A percentile compares a stretch with the other conserved stretches of the same genome.
These are phyloP conservation scores for Pseudomonodictys pantanalensis DNA, from an alignment of 495 filamentous ascomycete genomes.

Conservation along the genomic window DNA sequence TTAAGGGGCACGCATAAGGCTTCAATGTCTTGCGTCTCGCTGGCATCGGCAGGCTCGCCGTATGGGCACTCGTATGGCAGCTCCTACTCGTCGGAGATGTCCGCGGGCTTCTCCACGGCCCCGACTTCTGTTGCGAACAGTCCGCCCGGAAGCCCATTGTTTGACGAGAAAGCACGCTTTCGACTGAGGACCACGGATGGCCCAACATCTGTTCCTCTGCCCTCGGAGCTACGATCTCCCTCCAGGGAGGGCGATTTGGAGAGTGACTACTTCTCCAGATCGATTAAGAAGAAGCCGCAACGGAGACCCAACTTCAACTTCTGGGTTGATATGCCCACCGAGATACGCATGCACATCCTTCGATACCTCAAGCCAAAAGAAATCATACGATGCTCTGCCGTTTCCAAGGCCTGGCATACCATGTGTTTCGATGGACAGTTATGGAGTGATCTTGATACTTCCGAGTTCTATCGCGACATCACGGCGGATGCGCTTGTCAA, in stretches of 20 bases:
- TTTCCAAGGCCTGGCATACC: constrained; percentile 76
- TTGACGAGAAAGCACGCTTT: constrained; percentile 49
- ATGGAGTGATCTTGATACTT: constrained; percentile 80
- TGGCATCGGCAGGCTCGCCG: constrained; percentile 60
- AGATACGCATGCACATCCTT: constrained; percentile 77
- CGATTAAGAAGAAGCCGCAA: constrained; percentile 37
- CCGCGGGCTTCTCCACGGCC: constrained; percentile 61
- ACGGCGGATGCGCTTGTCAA: constrained; percentile 77
- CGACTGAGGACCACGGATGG: constrained; percentile 48
- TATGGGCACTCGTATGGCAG: constrained; percentile 50
- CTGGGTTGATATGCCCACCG: constrained; percentile 76
- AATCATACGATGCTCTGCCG: constrained; percentile 73
- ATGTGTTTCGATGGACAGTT: constrained; percentile 95
- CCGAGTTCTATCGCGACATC: constrained; percentile 83
- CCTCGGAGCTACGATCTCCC: constrained; percentile 57
- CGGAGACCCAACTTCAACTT: constrained; percentile 61
- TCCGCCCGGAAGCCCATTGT: constrained; percentile 44
- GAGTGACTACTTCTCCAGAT: constrained; percentile 50
- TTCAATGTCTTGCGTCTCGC: constrained; percentile 83
- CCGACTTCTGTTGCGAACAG: constrained; percentile 59
- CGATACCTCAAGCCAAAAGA: constrained; percentile 74
- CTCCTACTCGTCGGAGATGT: constrained; percentile 59
- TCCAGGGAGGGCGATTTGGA: constrained; percentile 42
- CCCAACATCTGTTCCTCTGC: constrained; percentile 58
- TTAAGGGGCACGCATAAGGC: constrained; percentile 67